Base-by-base conservation (phyloP, 768 basidiomycete genomes). In the Pleurotus pulmonarius region DNA sequence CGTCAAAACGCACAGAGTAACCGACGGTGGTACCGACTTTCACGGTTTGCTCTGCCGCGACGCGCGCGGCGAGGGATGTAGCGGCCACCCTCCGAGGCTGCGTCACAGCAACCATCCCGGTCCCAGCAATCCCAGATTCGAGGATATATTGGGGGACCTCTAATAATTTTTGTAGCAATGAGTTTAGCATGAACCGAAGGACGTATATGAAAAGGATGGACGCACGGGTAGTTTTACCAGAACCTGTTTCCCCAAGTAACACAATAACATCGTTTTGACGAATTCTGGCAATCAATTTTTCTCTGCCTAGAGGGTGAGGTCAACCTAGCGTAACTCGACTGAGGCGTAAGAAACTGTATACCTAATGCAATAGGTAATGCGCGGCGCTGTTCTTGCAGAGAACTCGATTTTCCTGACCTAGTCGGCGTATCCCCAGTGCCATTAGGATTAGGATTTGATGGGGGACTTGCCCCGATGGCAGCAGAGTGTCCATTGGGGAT, bases 211-310 rank as follows among this genome's bases (percentile, higher is more conserved):
- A 29, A 34, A 34, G 29, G n/a, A 46, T 49, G 54, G 41, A 86
- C 93, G 65, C 70, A 96, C 96, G 96, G 48, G 97, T 99, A 0
- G 96, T 96, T 75, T 99, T 99, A 60, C 97, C 97, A 16, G 94
- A 97, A 11, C 97, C 97, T 0, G 97, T 98, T 72, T 99, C 97
- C 39, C 95, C 97, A 2, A 99, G 80, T 7, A 99, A 81, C 44
- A 98, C 85, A 1, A 87, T 90, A 5, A 93, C 87, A 67, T 94
- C 89, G 75, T 92, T 87, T 60, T 84, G 79, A 26, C 72, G 70
- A 51, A 96, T 86, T 68, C 87, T 87, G 56, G 82, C 77, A 25
- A 93, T 71, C 25, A 96, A 78, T 25, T 86, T 84, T 20, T 91
- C 87, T 66, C 80, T 85, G 56, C 91, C 93, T 92, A 55, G 29